These are phyloP conservation scores for Rhazya stricta DNA, from an alignment of 257 asterid species.

Conservation along the genomic window DNA sequence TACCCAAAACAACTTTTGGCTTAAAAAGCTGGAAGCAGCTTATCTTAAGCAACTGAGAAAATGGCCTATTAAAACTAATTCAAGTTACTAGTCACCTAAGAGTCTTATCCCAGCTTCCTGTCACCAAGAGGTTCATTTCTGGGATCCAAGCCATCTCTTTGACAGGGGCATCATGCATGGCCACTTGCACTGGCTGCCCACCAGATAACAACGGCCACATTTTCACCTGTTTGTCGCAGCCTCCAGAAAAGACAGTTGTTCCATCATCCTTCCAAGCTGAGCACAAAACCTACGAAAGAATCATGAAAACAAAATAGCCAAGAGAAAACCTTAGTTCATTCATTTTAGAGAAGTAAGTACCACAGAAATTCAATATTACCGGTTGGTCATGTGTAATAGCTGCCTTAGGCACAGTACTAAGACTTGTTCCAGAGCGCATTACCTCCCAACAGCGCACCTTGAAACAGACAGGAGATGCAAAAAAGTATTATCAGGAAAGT, in stretches of 20 bases:
- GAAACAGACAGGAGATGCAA: constrained; percentile 8
- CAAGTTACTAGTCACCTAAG: constrained; percentile 47
- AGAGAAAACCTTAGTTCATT: constrained; percentile 6
- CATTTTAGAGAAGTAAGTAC: not conserved
- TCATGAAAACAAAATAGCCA: constrained; percentile 13
- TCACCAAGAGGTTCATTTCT: constrained; percentile 76
- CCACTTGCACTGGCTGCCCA: constrained; percentile 77
- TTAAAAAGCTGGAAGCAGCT: no score
- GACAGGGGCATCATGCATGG: constrained; percentile 93
- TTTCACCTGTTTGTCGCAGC: constrained; percentile 97
- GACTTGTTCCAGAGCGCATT: constrained; percentile 47
- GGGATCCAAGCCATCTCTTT: constrained; percentile 92
- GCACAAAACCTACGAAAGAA: constrained; percentile 70
- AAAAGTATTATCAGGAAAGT: not conserved
- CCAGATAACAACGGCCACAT: constrained; percentile 93
- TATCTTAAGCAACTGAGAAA: no score
- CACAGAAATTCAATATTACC: constrained; percentile 31
- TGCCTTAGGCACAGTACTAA: constrained; percentile 70
- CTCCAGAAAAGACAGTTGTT: constrained; percentile 90
- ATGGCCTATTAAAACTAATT: not conserved
- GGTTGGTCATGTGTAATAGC: constrained; percentile 86
- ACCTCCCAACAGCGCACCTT: constrained; percentile 99
- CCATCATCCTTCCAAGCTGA: constrained; percentile 98
- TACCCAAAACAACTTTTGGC: no score
- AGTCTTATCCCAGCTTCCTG: constrained; percentile 96